Base-by-base conservation (phyloP, 768 basidiomycete genomes). In the Austroboletus eburneus region DNA sequence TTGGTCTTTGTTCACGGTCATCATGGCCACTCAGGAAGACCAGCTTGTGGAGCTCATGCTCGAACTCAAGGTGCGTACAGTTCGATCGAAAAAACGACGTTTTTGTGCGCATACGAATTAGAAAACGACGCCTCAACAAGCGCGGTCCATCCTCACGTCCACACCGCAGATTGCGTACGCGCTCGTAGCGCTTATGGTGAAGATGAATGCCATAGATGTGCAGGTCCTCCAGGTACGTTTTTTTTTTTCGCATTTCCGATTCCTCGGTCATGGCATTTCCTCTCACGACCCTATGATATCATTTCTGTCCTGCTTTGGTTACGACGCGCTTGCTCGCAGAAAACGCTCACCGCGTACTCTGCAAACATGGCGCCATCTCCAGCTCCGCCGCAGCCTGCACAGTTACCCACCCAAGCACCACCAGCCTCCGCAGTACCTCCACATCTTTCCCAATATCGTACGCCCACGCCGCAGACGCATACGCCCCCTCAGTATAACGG, bases 111-210 rank as follows among this genome's bases (percentile, higher is more conserved):
- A 46, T 42, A 55, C 36, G 35, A 48, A n/a, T 33, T 57, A 89
- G 85, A 85, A 85, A 79, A 84, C 87, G 2, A 83, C 84, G 0
- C 82, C 85, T 24, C 76, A 76, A 21, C 80, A 85, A 23, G 86
- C 85, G 2, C 73, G 77, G 17, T 70, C 73, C 25, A 85, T 90
- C 56, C 71, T 90, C 35, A 83, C 84, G 53, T 72, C 74, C 14
- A 85, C 86, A 50, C 87, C 87, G 0, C 80, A 81, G 43, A 87
- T 90, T 46, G 80, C 86, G 0, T 88, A 87, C 63, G 85, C 83
- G 2, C 69, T 90, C 0, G 85, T 90, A 48, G 75, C 76, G 0
- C 76, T 88, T 30, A 87, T 89, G 85, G 85, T 87, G 18, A 79
- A 78, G 46, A 79, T 89, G 68, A 81, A 83, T 46, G 84, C 83